A percentile compares a stretch with the other conserved stretches of the same genome.
These are phyloP conservation scores for Hsuehochloa calcarea DNA, from an alignment of 176 grass and related monocot species.

Conservation along the genomic window DNA sequence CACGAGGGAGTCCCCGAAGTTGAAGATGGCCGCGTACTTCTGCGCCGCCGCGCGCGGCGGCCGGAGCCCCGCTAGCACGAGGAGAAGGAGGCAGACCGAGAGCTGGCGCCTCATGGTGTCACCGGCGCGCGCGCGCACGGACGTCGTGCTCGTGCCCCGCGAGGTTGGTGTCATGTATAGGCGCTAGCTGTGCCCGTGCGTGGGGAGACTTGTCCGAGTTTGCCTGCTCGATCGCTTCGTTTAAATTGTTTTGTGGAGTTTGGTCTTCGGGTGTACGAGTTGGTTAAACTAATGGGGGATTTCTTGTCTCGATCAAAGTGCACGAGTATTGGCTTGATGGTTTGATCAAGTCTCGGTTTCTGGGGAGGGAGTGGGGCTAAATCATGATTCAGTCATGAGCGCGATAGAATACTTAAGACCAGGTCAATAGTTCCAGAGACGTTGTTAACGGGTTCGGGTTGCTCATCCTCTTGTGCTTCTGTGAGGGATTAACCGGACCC, in stretches of 20 bases:
- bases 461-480: neutral
- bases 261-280: neutral
- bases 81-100: slow-evolving; percentile 13
- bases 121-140: neutral
- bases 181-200: too few species aligned
- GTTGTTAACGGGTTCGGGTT: neutral
- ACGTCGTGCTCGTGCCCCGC: neutral
- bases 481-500: neutral
- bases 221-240: neutral
- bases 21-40: slow-evolving; percentile 83
- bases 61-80: slow-evolving; percentile 14
- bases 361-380: neutral
- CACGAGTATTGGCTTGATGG: neutral
- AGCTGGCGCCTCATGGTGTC: slow-evolving; percentile 13
- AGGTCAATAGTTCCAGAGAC: neutral
- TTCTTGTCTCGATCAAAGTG: neutral
- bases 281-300: neutral
- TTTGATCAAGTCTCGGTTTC: slow-evolving; percentile 44
- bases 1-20: slow-evolving; percentile 78
- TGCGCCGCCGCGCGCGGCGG: slow-evolving; percentile 11
- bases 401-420: neutral
- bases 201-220: slow-evolving; percentile 2
- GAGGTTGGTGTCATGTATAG: slow-evolving; percentile 12
- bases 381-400: slow-evolving; percentile 23
- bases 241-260: slow-evolving; percentile 19